Conservation (phyloP, 345 rosid genomes). For the Acer campestre region DNA sequence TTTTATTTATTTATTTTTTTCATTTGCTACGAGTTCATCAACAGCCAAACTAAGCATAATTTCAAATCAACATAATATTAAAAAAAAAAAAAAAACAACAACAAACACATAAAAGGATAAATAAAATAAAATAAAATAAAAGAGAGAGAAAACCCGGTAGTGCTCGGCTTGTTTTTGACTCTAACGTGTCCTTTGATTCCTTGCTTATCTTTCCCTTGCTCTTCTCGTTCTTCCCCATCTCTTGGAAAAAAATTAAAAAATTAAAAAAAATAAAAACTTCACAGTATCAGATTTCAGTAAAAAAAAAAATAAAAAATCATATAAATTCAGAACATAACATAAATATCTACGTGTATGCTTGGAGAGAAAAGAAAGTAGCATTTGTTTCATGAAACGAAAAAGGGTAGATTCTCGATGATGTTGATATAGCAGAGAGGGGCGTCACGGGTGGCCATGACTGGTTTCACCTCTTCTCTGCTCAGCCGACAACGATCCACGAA, state of each 20-base stretch:
- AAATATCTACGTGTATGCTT: too few species aligned
- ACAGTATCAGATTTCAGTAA: neutral
- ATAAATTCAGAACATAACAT: too few species aligned
- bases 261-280: neutral
- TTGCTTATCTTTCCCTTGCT: slow-evolving; percentile 96
- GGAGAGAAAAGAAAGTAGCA: too few species aligned
- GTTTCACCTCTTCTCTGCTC: too few species aligned
- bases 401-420: too few species aligned
- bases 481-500: too few species aligned
- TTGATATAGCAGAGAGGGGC: too few species aligned
- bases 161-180: slow-evolving; percentile 89
- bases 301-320: too few species aligned
- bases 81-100: neutral
- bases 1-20: neutral
- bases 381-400: too few species aligned
- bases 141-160: slow-evolving; percentile 44
- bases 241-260: too few species aligned
- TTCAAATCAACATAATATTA: neutral
- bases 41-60: neutral
- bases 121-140: too few species aligned
- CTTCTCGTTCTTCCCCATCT: slow-evolving; percentile 99
- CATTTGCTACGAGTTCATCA: neutral
- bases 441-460: too few species aligned
- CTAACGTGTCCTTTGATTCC: slow-evolving; percentile 88
- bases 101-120: neutral